Base-by-base conservation (phyloP, 2,329 filamentous ascomycete genomes). In the Sphaerulina populicola region DNA sequence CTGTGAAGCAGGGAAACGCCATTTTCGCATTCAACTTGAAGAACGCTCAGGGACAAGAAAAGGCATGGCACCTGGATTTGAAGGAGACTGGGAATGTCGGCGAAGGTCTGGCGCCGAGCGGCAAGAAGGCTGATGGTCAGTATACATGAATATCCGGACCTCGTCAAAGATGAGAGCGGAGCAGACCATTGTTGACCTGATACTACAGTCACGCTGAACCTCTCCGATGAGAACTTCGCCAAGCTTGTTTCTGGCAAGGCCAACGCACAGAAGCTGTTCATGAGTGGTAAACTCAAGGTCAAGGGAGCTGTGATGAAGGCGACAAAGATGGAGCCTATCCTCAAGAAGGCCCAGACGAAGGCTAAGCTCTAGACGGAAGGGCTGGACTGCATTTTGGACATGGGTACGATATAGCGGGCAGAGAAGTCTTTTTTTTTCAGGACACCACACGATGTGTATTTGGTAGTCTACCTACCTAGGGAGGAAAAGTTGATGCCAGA, bases 291-390 rank as follows among this genome's bases (percentile, higher is more conserved):
- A 79, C 78, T 98, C 67, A 98, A 97, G 86, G 81, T 97, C 69
- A 94, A 89, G 81, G 93, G 93, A 57, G 89, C 97, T 70, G 82
- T 97, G 55, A 97, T 97, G 91, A 96, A 96, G 81, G 86, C 93
- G 35, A 96, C 90, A 54, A 95, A 94, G 82, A 81, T 96, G 72
- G 89, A 96, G 73, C 86, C 88, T 37, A 85, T 97, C 64, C 74
- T 95, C 59, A 89, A 88, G 78, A 93, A 89, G 78, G 86, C 87
- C 35, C 85, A 88, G 75, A 77, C 74, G 64, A 86, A 88, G 78
- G 80, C 87, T 62, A 94, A 94, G 80, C 74, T 94, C 73, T 90
- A 82, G 75, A 71, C 27, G 21, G 21, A 53, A 30, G 11, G 23
- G 5, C 35, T 11, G 15, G 5, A 37, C 27, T 41, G 53, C 40